These are phyloP conservation scores for Xylaria arbuscula DNA, from an alignment of 2,329 filamentous ascomycete genomes.

Conservation along the genomic window DNA sequence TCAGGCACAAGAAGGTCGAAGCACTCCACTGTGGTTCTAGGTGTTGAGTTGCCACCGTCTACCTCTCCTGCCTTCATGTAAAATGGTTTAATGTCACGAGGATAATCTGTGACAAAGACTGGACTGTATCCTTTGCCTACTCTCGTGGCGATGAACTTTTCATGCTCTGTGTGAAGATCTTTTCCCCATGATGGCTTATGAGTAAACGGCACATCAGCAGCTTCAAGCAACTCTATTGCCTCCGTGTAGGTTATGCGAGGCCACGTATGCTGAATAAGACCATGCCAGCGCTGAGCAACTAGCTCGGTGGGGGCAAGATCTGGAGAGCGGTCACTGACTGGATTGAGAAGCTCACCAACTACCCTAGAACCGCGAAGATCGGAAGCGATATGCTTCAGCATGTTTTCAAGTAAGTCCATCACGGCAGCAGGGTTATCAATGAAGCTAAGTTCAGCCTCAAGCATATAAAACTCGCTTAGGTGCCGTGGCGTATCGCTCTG, in stretches of 20 bases:
- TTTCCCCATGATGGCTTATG: conserved; percentile 76
- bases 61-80: conserved; percentile 69
- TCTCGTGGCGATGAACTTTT: conserved; percentile 80
- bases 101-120: conserved; percentile 93
- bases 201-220: conserved; percentile 71
- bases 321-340: conserved; percentile 57
- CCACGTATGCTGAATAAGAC: conserved; percentile 72
- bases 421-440: conserved; percentile 74
- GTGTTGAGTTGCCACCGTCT: conserved; percentile 26
- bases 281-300: conserved; percentile 77
- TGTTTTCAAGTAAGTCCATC: conserved; percentile 82
- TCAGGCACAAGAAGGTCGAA: conserved; percentile 91
- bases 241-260: conserved; percentile 84
- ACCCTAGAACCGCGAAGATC: conserved; percentile 56
- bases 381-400: conserved; percentile 69
- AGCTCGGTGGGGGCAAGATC: conserved; percentile 59
- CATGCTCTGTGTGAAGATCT: conserved; percentile 90
- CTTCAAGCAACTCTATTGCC: conserved; percentile 75
- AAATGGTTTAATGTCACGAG: conserved; percentile 89
- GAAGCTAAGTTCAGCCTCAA: conserved; percentile 91
- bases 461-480: conserved; percentile 98
- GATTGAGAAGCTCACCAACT: conserved; percentile 57
- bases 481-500: conserved; percentile 93
- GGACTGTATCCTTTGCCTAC: conserved; percentile 67
- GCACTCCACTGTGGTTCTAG: conserved; percentile 77